Evolutionary conservation across 257 asterid species (phyloP).

Genomic region (Buddleja alternifolia): DNA sequence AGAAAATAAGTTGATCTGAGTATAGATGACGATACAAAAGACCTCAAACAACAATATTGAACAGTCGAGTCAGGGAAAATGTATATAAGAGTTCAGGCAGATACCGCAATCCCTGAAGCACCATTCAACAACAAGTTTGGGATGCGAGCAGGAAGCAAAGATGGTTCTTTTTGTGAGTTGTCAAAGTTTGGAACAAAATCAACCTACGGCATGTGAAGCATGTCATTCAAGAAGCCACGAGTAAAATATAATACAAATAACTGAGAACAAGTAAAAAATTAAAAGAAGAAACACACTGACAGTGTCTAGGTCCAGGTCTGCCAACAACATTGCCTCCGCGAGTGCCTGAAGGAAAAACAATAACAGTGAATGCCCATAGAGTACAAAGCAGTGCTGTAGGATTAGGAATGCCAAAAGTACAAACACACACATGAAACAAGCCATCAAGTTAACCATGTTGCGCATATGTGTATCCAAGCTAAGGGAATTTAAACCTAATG

Average conservation of each 20-base stretch:
- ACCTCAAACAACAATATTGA: conserved; percentile 3
- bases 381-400: conserved; percentile 6
- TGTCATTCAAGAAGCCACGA: conserved; percentile 32
- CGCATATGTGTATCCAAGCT: too few relatives aligned
- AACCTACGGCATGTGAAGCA: conserved; percentile 58
- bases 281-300: conserved; percentile 47
- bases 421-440: neutral
- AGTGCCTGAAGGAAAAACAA: conserved; percentile 69
- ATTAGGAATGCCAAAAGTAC: neutral
- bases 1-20: conserved; percentile 7
- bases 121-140: conserved; percentile 91
- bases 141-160: conserved; percentile 95
- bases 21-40: conserved; percentile 9
- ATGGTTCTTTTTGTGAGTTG: conserved; percentile 93
- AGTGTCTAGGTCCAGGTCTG: conserved; percentile 88
- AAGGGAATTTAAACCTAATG: neutral
- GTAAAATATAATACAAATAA: conserved; percentile 10
- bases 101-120: conserved; percentile 98
- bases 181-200: conserved; percentile 97
- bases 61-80: neutral
- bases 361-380: conserved; percentile 21
- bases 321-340: conserved; percentile 88
- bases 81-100: conserved; percentile 29
- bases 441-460: neutral
- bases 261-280: conserved; percentile 12